Evolutionary conservation across 2,329 filamentous ascomycete genomes (phyloP).

Genomic region (Zymoseptoria crescenta): DNA sequence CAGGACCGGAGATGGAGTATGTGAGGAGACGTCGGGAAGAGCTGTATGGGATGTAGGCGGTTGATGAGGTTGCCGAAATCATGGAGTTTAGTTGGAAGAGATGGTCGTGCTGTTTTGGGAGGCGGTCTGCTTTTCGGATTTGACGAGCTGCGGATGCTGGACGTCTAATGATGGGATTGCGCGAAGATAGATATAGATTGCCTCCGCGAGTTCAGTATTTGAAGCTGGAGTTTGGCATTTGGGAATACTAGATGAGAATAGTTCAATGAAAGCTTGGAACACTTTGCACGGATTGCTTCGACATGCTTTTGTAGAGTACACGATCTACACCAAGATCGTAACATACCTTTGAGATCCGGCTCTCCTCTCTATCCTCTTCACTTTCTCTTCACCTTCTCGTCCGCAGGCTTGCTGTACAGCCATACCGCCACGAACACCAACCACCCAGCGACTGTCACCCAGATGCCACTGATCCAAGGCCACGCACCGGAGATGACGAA

Average conservation of each 20-base stretch:
- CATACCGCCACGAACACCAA: constrained; percentile 77
- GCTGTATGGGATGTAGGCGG: neutral
- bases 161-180: neutral
- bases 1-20: neutral
- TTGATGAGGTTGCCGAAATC: neutral
- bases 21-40: neutral
- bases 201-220: neutral
- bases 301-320: constrained; percentile 2
- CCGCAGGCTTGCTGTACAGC: constrained; percentile 64
- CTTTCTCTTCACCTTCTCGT: constrained; percentile 28
- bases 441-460: constrained; percentile 75
- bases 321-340: constrained; percentile 1
- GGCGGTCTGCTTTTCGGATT: too few species aligned
- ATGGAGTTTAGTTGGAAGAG: neutral
- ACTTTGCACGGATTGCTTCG: neutral
- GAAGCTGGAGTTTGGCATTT: neutral
- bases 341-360: neutral
- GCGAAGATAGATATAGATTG: neutral
- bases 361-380: neutral
- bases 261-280: neutral
- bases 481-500: constrained; percentile 84
- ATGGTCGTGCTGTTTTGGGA: neutral
- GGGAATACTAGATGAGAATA: neutral
- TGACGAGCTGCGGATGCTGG: neutral
- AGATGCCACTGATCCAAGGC: constrained; percentile 89